These are phyloP conservation scores for Syzygium grande DNA, from an alignment of 345 rosid genomes.

Conservation along the genomic window DNA sequence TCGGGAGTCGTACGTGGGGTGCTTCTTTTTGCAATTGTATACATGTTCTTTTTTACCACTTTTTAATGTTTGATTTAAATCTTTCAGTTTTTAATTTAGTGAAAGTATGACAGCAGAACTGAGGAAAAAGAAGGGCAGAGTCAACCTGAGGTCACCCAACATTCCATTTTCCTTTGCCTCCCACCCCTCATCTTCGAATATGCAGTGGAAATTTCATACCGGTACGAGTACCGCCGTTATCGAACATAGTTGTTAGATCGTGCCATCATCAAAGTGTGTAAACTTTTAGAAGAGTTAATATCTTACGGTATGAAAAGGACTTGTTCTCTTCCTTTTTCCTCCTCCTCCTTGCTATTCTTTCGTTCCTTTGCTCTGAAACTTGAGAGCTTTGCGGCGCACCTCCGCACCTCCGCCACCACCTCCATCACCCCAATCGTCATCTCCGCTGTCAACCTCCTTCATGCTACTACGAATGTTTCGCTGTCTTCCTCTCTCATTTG, in stretches of 20 bases:
- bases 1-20: background rate
- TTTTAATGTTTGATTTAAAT: background rate
- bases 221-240: background rate
- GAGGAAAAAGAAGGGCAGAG: background rate
- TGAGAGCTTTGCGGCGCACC: no score
- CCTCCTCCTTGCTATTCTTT: background rate
- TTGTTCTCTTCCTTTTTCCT: background rate
- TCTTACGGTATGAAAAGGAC: background rate
- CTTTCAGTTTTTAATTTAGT: background rate
- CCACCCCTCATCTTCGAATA: background rate
- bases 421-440: background rate
- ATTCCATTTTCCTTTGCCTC: background rate
- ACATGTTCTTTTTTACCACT: background rate
- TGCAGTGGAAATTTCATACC: background rate
- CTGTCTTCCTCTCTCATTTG: background rate
- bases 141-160: background rate
- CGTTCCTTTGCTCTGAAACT: background rate
- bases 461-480: background rate
- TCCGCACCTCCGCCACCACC: no score
- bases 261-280: background rate
- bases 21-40: background rate
- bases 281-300: background rate
- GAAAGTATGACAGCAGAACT: background rate
- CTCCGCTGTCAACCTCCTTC: background rate
- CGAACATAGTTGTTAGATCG: no score